Base-by-base conservation (phyloP, 2,329 filamentous ascomycete genomes). In the Bretziella fagacearum region DNA sequence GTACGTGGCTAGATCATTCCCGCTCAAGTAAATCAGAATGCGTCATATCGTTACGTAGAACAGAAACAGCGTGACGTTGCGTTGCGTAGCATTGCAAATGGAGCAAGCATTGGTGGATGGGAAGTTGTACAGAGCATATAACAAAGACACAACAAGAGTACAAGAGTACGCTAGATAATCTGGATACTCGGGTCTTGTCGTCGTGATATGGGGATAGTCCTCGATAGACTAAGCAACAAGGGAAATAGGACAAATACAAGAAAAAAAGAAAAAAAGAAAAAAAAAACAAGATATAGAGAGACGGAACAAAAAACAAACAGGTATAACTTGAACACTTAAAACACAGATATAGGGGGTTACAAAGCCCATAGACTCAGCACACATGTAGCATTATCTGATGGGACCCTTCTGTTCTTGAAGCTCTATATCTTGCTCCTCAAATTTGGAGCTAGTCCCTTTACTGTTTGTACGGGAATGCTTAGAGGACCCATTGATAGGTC, bases 361-460 rank as follows among this genome's bases (percentile, higher is more conserved):
- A 36, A 45, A 20, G 13, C 15, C 11, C 10, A 13, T n/a, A 29
- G 11, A 13, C 23, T 43, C 42, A 15, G 26, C 11, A 37, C 44
- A n/a, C 45, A 42, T 15, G 26, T 20, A 26, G 30, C 42, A 43
- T 45, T 51, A 44, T 51, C 56, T 27, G 60, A 47, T 46, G 33
- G 45, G 49, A 15, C 49, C 45, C 55, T 69, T 70, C 45, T 65
- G 65, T 49, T 61, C 62, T 53, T 73, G 65, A 51, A 73, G 60
- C 56, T 75, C 72, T 53, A 73, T 71, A 30, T 63, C 60, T 43
- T 43, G 40, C 20, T 43, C 40, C 17, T 15, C 40, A 49, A 62
- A 56, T 42, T 60, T 60, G 48, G 65, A 43, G 27, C 40, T 43
- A n/a, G 40, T 30, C 13, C 25, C 40, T 30, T 18, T 22, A 15